Evolutionary conservation across 495 filamentous ascomycete species (phyloP), one percentile per base, ranked within the genome.

Genomic region (Geoglossum glabrum): DNA sequence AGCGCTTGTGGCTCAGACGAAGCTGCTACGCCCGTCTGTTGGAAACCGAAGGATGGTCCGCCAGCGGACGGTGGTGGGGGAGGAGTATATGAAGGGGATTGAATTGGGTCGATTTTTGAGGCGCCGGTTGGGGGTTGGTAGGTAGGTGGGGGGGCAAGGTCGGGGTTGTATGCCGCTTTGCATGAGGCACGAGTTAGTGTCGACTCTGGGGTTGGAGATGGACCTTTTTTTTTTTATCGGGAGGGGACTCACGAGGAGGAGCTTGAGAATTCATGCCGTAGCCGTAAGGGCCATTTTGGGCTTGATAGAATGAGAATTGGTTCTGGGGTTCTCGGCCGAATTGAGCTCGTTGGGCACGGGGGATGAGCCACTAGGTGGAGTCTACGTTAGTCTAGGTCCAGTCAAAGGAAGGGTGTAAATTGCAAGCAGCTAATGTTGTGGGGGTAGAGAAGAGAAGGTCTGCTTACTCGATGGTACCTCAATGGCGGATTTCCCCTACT

Each of bases 401-500:
- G n/a, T n/a, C n/a, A n/a, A n/a, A n/a, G n/a, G n/a, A n/a, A n/a
- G n/a, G n/a, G n/a, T n/a, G n/a, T n/a, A n/a, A n/a, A n/a, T n/a
- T n/a, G n/a, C n/a, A n/a, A n/a, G n/a, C n/a, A n/a, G n/a, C n/a
- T 11, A 15, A 40, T 40, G 6, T 1, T 40, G 2, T 40, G 36
- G 10, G 17, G 2, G 11, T 15, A 40, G 23, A 21, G 40, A 28
- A 3, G 13, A 3, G 7, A 10, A 15, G 46, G n/a, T 21, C 46
- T 51, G 19, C 56, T 15, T 73, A 87, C 84, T 62, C 79, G 71
- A 66, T 90, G 84, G 66, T 87, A 88, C 31, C 60, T 64, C 46
- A 87, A 67, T 7, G 84, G 83, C 11, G 72, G 68, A 45, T 76
- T 64, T 17, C 83, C 83, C 61, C 74, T 77, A 45, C 69, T 72